Conservation (phyloP, 768 basidiomycete genomes). For the Mycena haematopus region DNA sequence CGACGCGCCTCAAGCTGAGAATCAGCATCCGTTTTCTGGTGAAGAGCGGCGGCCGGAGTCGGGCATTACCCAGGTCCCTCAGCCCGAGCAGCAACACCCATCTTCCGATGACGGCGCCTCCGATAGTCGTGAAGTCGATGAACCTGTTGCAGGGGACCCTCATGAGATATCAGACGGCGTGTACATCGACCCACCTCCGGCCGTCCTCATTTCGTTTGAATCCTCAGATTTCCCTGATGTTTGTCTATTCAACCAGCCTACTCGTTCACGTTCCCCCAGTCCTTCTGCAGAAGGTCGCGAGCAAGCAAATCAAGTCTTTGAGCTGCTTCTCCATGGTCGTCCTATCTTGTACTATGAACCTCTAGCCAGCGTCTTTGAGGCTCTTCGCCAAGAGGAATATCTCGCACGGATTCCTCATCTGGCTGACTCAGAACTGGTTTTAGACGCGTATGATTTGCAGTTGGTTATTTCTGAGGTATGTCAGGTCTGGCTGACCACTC, state of each 20-base stretch:
- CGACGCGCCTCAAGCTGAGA: constrained; percentile 6
- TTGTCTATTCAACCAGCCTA: constrained; percentile 64
- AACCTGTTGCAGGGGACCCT: constrained; percentile 43
- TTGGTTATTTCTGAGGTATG: constrained; percentile 70
- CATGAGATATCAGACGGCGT: constrained; percentile 70
- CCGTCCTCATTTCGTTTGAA: constrained; percentile 60
- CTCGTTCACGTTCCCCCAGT: constrained; percentile 35
- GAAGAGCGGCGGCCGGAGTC: constrained; percentile 2
- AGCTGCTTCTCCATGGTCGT: constrained; percentile 63
- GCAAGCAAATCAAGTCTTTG: constrained; percentile 31
- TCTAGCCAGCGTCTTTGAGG: constrained; percentile 71
- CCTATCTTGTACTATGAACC: constrained; percentile 84
- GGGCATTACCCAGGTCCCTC: neutral
- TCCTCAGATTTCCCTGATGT: constrained; percentile 46
- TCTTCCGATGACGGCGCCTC: constrained; percentile 6
- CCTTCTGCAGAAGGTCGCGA: constrained; percentile 33
- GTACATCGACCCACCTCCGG: constrained; percentile 78
- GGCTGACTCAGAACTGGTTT: constrained; percentile 64
- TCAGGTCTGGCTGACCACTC: constrained; percentile 3
- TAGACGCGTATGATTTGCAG: constrained; percentile 76
- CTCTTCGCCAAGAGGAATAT: constrained; percentile 67
- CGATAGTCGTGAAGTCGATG: constrained; percentile 12
- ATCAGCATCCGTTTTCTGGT: constrained; percentile 4
- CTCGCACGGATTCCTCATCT: constrained; percentile 54
- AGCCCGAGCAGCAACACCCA: constrained; percentile 12